A percentile compares a stretch with the other conserved stretches of the same genome.
phyloP scores from a whole-genome alignment of 768 basidiomycete genomes.

The Rhodotorula babjevae region DNA sequence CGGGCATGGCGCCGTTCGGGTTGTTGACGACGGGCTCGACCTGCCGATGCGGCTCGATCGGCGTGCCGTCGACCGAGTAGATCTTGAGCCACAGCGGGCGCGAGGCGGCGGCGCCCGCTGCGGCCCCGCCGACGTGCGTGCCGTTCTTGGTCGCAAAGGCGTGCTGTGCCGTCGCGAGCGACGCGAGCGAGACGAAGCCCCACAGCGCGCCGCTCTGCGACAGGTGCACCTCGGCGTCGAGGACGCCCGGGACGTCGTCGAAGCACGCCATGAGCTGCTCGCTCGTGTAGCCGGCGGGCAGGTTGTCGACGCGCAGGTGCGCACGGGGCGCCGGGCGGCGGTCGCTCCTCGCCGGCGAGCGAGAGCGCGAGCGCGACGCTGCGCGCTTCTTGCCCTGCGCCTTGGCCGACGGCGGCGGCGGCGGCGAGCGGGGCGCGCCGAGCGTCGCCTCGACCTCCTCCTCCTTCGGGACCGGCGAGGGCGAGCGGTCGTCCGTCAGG shows the following conservation, averaged over 20 bases:
- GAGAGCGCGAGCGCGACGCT: constrained; percentile 2
- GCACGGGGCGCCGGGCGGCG: background rate
- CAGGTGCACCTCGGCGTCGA: constrained; percentile 2
- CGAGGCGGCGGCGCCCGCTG: no score
- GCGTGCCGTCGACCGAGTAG: constrained; percentile 13
- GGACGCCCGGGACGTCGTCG: constrained; percentile 2
- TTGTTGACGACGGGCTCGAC: background rate
- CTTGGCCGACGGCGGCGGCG: background rate
- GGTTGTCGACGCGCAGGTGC: constrained; percentile 20
- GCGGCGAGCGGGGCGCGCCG: background rate
- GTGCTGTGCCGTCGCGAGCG: constrained; percentile 7
- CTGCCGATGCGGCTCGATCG: constrained; percentile 5
- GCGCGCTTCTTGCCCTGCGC: background rate
- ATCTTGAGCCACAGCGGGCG: constrained; percentile 15
- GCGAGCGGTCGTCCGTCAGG: constrained; percentile 16
- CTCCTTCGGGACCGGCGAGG: constrained; percentile 14
- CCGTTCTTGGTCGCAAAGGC: constrained; percentile 4
- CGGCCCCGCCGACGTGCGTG: background rate
- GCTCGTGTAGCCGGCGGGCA: constrained; percentile 2
- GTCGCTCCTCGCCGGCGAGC: background rate
- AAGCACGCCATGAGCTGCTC: background rate
- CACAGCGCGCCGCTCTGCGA: background rate
- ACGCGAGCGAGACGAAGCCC: constrained; percentile 10
- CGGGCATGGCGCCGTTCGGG: background rate
- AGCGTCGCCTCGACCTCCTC: constrained; percentile 2